A percentile compares a stretch with the other conserved stretches of the same genome.
phyloP scores from a whole-genome alignment of 2,329 filamentous ascomycete genomes.

The Pseudogymnoascus sp. region DNA sequence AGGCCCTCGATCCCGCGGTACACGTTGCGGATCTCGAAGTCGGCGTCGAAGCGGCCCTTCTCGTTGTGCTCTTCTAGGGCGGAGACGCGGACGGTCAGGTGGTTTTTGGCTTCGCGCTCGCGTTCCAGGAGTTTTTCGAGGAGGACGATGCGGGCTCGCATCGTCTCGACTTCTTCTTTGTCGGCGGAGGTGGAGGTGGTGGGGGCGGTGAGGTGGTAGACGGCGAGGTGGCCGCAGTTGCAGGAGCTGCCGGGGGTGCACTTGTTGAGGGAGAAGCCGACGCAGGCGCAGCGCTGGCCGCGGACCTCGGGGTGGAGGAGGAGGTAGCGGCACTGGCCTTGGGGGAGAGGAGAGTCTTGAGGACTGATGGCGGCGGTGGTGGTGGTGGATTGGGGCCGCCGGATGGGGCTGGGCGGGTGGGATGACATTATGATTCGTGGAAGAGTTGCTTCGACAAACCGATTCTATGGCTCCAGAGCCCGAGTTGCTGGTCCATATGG shows the following conservation, averaged over 20 bases:
- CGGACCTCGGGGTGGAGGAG: constrained; percentile 47
- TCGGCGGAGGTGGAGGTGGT: constrained; percentile 32
- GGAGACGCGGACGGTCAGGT: constrained; percentile 21
- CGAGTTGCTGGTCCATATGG: not conserved
- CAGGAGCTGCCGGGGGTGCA: constrained; percentile 46
- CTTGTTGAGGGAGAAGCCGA: constrained; percentile 47
- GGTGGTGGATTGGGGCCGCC: not conserved
- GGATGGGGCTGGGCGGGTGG: not conserved
- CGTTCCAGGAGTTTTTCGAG: constrained; percentile 38
- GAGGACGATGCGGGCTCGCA: constrained; percentile 38
- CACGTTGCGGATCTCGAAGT: constrained; percentile 44
- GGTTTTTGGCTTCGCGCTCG: constrained; percentile 24
- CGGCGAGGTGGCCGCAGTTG: constrained; percentile 51
- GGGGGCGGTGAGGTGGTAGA: constrained; percentile 44
- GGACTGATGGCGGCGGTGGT: too few relatives aligned
- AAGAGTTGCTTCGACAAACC: not conserved
- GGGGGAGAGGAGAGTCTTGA: constrained; percentile 42
- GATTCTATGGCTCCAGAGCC: not conserved
- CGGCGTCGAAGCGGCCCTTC: constrained; percentile 41
- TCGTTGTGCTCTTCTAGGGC: constrained; percentile 48
- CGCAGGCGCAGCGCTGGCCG: constrained; percentile 50
- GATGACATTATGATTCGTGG: not conserved
- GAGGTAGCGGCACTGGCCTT: constrained; percentile 52
- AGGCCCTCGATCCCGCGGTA: constrained; percentile 47
- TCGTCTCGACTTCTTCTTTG: constrained; percentile 39